phyloP scores from a whole-genome alignment of 2,329 filamentous ascomycete genomes.

The Clonostachys solani region DNA sequence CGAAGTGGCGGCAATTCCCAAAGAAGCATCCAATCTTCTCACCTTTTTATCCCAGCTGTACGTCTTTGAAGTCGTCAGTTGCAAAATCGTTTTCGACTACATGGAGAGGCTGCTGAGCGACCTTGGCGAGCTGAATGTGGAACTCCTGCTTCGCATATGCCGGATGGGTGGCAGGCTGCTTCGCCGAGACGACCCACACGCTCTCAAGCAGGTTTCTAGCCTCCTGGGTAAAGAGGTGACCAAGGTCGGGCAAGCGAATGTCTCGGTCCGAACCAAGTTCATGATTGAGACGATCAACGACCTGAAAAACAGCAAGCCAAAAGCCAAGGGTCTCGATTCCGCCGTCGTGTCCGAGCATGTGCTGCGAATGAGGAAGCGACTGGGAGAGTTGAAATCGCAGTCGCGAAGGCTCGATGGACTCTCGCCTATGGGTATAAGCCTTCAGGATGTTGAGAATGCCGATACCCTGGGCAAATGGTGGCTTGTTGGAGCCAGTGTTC shows the following conservation, averaged over 20 bases:
- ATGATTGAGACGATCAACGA: conserved; percentile 97
- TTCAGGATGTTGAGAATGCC: conserved; percentile 77
- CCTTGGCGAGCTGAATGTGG: conserved; percentile 82
- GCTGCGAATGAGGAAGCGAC: conserved; percentile 80
- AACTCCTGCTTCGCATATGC: conserved; percentile 80
- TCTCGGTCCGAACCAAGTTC: conserved; percentile 88
- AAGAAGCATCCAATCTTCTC: conserved; percentile 64
- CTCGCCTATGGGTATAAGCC: conserved; percentile 76
- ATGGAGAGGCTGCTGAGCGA: conserved; percentile 71
- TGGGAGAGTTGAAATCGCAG: conserved; percentile 68
- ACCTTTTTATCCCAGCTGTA: conserved; percentile 84
- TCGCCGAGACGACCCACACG: conserved; percentile 80
- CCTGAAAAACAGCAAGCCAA: conserved; percentile 89
- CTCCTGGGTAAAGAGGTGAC: conserved; percentile 70
- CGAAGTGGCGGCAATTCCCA: conserved; percentile 30
- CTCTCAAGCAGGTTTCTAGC: conserved; percentile 83
- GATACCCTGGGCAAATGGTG: conserved; percentile 96
- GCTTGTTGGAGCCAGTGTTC: conserved; percentile 94
- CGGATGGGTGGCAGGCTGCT: conserved; percentile 78
- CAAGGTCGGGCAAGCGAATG: conserved; percentile 60
- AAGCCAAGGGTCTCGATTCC: conserved; percentile 67
- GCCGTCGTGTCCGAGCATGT: conserved; percentile 76
- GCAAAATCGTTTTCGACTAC: conserved; percentile 85
- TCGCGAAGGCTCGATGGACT: conserved; percentile 61
- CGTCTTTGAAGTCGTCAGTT: conserved; percentile 83